Conservation (phyloP, 2,329 filamentous ascomycete genomes). For the Arthrobotrys pseudoclavata region DNA sequence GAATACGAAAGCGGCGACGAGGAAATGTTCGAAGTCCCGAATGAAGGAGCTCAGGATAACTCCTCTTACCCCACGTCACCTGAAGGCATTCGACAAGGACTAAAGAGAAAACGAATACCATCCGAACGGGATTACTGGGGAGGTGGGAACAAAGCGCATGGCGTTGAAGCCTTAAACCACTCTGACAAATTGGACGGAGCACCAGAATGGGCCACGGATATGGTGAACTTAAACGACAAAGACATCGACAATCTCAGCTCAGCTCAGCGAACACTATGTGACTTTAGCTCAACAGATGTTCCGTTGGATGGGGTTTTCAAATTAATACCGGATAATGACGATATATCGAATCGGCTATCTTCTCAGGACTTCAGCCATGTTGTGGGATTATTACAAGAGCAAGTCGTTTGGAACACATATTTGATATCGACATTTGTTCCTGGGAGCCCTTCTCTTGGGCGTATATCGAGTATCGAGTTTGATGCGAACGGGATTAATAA, state of each 20-base stretch:
- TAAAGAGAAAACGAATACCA: constrained; percentile 42
- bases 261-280: constrained; percentile 41
- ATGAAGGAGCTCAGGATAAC: constrained; percentile 42
- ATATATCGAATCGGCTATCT: constrained; percentile 41
- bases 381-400: constrained; percentile 45
- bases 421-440: constrained; percentile 41
- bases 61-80: constrained; percentile 55
- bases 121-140: constrained; percentile 55
- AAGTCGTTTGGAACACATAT: constrained; percentile 57
- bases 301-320: constrained; percentile 48
- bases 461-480: constrained; percentile 46
- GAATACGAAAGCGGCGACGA: constrained; percentile 54
- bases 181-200: constrained; percentile 42
- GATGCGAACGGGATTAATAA: constrained; percentile 45
- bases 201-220: constrained; percentile 49
- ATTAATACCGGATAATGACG: constrained; percentile 51
- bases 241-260: constrained; percentile 50
- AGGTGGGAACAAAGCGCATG: constrained; percentile 41
- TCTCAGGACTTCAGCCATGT: constrained; percentile 52
- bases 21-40: constrained; percentile 52
- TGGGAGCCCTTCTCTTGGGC: constrained; percentile 25
- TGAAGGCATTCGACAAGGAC: constrained; percentile 51
- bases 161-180: constrained; percentile 26
- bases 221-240: constrained; percentile 47
- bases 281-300: constrained; percentile 34